phyloP scores from a whole-genome alignment of 2,329 filamentous ascomycete genomes.

The Dactylellina parvicollis region DNA sequence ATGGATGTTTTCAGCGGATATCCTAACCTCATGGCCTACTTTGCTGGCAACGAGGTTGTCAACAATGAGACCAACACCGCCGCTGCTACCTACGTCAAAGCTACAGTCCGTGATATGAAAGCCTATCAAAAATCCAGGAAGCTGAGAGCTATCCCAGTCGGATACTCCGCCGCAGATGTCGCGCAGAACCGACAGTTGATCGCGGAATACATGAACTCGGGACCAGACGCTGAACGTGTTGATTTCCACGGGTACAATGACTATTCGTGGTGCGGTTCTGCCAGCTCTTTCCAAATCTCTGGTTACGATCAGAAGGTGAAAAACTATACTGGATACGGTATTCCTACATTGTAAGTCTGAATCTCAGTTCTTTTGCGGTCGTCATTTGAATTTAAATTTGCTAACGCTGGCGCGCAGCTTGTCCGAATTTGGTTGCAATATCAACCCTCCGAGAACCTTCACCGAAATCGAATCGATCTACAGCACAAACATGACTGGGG shows the following conservation, averaged over 20 bases:
- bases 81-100: slow-evolving; percentile 79
- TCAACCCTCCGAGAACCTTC: slow-evolving; percentile 78
- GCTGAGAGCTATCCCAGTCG: slow-evolving; percentile 76
- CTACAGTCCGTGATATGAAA: slow-evolving; percentile 79
- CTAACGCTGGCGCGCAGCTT: slow-evolving; percentile 63
- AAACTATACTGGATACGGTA: slow-evolving; percentile 84
- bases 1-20: slow-evolving; percentile 85
- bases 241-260: slow-evolving; percentile 87
- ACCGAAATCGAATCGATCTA: slow-evolving; percentile 82
- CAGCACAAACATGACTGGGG: slow-evolving; percentile 79
- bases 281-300: slow-evolving; percentile 73
- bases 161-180: slow-evolving; percentile 82
- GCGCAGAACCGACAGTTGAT: slow-evolving; percentile 85
- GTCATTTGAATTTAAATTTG: not conserved
- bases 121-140: slow-evolving; percentile 72
- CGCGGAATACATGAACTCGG: slow-evolving; percentile 93
- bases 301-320: slow-evolving; percentile 90
- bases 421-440: slow-evolving; percentile 92
- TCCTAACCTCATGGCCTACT: slow-evolving; percentile 86
- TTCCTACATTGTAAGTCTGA: slow-evolving; percentile 75
- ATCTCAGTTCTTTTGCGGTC: not conserved
- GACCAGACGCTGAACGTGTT: slow-evolving; percentile 76
- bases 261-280: slow-evolving; percentile 82
- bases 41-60: slow-evolving; percentile 83
- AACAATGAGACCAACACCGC: slow-evolving; percentile 74